These are phyloP conservation scores for Brassica hybrid DNA, from an alignment of 441 rosid species.

Conservation along the genomic window DNA sequence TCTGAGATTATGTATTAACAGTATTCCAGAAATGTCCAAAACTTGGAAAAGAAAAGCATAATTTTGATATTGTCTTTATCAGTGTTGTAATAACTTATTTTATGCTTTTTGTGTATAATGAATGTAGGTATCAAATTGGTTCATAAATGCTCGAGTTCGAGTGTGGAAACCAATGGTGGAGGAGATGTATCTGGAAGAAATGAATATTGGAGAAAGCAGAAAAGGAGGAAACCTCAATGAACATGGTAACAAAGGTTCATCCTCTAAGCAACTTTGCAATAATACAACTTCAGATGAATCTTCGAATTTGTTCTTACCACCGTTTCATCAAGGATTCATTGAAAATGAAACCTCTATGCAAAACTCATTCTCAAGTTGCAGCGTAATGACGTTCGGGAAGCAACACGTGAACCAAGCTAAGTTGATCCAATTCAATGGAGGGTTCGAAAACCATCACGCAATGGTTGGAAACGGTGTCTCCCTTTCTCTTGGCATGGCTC, in stretches of 20 bases:
- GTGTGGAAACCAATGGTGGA: constrained; percentile 78
- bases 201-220: constrained; percentile 48
- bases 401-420: constrained; percentile 31
- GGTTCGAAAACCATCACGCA: constrained; percentile 43
- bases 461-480: constrained; percentile 59
- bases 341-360: constrained; percentile 37
- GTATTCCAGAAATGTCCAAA: constrained; percentile 1
- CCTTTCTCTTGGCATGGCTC: constrained; percentile 68
- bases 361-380: constrained; percentile 48
- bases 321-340: constrained; percentile 46
- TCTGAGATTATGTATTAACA: neutral
- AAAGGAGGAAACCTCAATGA: constrained; percentile 26
- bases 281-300: constrained; percentile 30
- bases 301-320: constrained; percentile 47
- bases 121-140: constrained; percentile 69
- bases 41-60: neutral
- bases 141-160: constrained; percentile 71
- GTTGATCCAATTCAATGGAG: constrained; percentile 51
- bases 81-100: neutral
- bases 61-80: neutral
- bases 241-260: constrained; percentile 23
- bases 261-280: constrained; percentile 36
- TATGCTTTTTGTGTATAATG: neutral
- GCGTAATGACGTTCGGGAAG: constrained; percentile 14
- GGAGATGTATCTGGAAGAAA: constrained; percentile 66